Evolutionary conservation across 108 stramenopile species (phyloP), one percentile per base, ranked within the genome.

Genomic region (Nitzschia inconspicua): DNA sequence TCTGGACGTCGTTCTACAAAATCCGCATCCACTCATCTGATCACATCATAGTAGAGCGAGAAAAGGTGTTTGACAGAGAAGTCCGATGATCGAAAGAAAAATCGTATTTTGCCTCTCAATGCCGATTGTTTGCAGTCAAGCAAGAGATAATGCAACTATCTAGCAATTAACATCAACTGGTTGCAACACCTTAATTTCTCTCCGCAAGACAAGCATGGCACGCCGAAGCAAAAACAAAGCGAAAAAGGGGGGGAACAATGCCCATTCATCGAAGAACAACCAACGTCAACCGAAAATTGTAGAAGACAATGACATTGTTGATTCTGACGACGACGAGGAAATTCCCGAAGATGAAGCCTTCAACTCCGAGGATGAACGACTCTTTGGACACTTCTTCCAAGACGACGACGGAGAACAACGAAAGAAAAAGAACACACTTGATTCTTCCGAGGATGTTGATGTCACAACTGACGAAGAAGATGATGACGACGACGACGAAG

Each of bases 261-360:
- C 1, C 11, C 47, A 31, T 16, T 11, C 34, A 8, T 8, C 41
- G 53, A 29, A 44, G n/a, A 26, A 52, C 18, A 30, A 60, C 6
- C 34, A 61, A 46, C 37, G 58, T 19, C 46, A 37, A 25, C 78
- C 78, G 16, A 52, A 63, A 52, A 61, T 79, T n/a, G 49, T 58
- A 3, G 79, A 80, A 5, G 35, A 75, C 9, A n/a, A n/a, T n/a
- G n/a, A n/a, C n/a, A 57, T 80, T 10, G 28, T 50, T 19, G 85
- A 84, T 53, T 67, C 63, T 20, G 87, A 86, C 14, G n/a, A n/a
- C n/a, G 91, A 95, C 53, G 87, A 88, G 65, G 82, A 84, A 57
- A 89, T 95, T 53, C 65, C 76, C 28, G 79, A 82, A 57, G 94
- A 92, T 46, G 88, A 77, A 24, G 89, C 91, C 16, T 93, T 95